Base-by-base conservation (phyloP, 345 rosid genomes). In the Gossypium ekmanianum region DNA sequence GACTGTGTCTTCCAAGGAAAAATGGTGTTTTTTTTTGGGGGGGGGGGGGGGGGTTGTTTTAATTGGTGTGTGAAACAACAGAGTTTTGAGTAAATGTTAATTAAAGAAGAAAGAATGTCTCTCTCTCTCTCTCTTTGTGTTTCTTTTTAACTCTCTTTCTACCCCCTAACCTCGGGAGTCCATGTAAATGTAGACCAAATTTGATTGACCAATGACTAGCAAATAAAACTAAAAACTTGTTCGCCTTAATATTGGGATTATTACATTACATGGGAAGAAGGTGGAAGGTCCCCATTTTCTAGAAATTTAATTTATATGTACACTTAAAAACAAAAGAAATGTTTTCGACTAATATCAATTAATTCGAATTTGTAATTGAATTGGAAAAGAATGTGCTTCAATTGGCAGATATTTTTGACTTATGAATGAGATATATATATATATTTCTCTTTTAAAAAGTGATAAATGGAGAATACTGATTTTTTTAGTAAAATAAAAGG, bases 41-140 rank as follows among this genome's bases (percentile, higher is more conserved):
- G 1, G 10, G 41, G 34, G 5, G 34, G 34, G 5, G 39, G 39
- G 39, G 27, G 4, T 22, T 11, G 26, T 68, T 68, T 24, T 13
- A 67, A 13, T 48, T 48, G 57, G 39, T 20, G 54, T 45, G 71
- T 12, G 72, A 68, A 68, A 68, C 43, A 68, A 20, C 22, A 47
- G 57, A 48, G 72, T 9, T 68, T 48, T 48, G 58, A 70, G 61
- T 51, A 11, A 51, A 52, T 70, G 61, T 10, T 29, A 51, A 54
- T 70, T 29, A 27, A 50, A 20, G 45, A 69, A 51, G 59, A 51
- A 34, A 50, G 59, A 52, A 70, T 70, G 16, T 54, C 27, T 70
- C 24, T 54, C 17, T 52, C 16, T 9, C 41, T 2, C 1, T 27
- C 16, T 2, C 45, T 27, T 7, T 18, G 11, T 20, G 17, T 24